Evolutionary conservation across 257 asterid species (phyloP).

Genomic region (Solanum virginianum): DNA sequence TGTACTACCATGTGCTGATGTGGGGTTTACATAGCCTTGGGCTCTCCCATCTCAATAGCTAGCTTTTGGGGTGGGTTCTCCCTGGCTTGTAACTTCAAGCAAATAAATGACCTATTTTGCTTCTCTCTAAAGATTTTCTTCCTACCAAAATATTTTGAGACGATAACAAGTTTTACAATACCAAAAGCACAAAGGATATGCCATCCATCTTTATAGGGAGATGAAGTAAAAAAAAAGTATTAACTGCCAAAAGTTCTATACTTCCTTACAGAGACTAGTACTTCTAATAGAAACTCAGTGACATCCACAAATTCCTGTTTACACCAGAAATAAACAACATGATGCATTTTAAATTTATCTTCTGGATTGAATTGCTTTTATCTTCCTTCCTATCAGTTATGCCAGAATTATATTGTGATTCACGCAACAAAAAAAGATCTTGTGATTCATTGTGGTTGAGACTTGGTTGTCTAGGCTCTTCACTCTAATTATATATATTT

Average conservation of each 20-base stretch:
- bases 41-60: neutral
- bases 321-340: neutral
- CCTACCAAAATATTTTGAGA: neutral
- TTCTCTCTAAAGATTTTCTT: neutral
- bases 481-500: neutral
- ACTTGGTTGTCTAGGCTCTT: neutral
- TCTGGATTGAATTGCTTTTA: neutral
- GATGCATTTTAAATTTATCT: neutral
- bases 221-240: neutral
- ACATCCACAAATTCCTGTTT: neutral
- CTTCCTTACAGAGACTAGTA: neutral
- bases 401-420: neutral
- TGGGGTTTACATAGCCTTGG: neutral
- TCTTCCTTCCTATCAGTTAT: neutral
- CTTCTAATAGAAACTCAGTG: neutral
- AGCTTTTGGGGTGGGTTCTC: neutral
- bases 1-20: neutral
- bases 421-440: neutral
- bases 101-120: neutral
- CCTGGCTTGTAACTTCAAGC: neutral
- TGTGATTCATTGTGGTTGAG: neutral
- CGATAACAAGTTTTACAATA: neutral
- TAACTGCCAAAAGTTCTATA: neutral
- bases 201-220: neutral
- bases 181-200: neutral